Evolutionary conservation across 768 basidiomycete genomes (phyloP).

Genomic region (Russula griseocarnosa): DNA sequence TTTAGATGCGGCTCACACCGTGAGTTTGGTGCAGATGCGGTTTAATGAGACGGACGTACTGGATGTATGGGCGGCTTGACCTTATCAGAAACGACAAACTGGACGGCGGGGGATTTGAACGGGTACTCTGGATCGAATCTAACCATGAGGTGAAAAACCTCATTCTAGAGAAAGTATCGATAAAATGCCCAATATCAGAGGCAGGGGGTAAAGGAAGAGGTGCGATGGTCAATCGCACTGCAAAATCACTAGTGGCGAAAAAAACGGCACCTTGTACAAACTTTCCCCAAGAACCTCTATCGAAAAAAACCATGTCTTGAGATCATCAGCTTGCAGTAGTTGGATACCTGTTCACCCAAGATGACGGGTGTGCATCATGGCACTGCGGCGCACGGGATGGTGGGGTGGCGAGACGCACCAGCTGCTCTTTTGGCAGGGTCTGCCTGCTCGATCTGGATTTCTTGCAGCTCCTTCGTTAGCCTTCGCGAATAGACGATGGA

Average conservation of each 20-base stretch:
- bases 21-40: conserved; percentile 3
- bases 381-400: neutral
- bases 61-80: conserved; percentile 74
- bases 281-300: conserved; percentile 84
- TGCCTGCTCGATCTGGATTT: conserved; percentile 29
- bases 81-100: conserved; percentile 67
- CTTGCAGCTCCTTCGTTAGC: conserved; percentile 29
- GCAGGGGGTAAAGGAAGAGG: neutral
- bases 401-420: conserved; percentile 6
- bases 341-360: conserved; percentile 53
- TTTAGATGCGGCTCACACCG: conserved; percentile 33
- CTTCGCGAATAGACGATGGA: conserved; percentile 26
- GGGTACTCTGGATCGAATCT: conserved; percentile 80
- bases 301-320: conserved; percentile 70
- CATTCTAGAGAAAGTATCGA: conserved; percentile 46
- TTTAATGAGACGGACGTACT: conserved; percentile 42
- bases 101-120: conserved; percentile 83
- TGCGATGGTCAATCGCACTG: neutral
- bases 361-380: neutral
- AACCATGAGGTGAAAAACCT: conserved; percentile 75
- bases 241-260: neutral
- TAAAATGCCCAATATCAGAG: neutral
- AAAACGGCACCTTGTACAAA: conserved; percentile 54
- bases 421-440: conserved; percentile 24
- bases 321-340: conserved; percentile 71